Conservation (phyloP, 148 eudicot genomes). For the Cornus kousa region DNA sequence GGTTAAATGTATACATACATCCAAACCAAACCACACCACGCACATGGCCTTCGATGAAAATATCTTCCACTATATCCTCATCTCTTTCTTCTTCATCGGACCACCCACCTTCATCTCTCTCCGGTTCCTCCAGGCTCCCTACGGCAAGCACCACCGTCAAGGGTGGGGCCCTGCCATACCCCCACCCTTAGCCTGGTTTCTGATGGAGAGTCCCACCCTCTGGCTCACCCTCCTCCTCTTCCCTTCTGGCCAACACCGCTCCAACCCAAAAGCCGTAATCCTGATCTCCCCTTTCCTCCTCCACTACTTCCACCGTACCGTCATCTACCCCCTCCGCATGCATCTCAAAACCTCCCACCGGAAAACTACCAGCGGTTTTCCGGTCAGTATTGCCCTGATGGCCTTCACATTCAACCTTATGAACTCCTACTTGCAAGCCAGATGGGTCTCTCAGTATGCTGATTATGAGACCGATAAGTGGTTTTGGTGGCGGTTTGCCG, state of each 20-base stretch:
- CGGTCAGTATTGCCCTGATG: conserved; percentile 43
- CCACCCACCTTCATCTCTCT: conserved; percentile 47
- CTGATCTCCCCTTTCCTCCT: conserved; percentile 63
- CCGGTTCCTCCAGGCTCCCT: conserved; percentile 71
- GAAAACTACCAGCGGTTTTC: conserved; percentile 38
- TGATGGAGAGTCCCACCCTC: conserved; percentile 83
- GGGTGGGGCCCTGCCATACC: conserved; percentile 86
- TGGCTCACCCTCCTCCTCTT: conserved; percentile 57
- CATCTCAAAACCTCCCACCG: conserved; percentile 21
- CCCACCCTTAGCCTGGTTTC: conserved; percentile 71
- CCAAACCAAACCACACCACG: background rate
- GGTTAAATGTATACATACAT: too few species aligned
- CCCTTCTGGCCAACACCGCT: conserved; percentile 42
- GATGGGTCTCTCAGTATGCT: conserved; percentile 74
- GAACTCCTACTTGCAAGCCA: conserved; percentile 61
- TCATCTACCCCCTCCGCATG: conserved; percentile 67
- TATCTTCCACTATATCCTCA: conserved; percentile 33
- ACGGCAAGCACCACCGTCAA: conserved; percentile 69
- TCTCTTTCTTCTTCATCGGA: conserved; percentile 39
- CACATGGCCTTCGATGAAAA: conserved; percentile 31
- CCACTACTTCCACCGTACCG: conserved; percentile 77
- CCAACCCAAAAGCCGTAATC: conserved; percentile 34
- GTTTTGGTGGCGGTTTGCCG: conserved; percentile 65
- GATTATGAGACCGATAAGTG: conserved; percentile 33
- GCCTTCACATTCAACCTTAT: conserved; percentile 62